Evolutionary conservation across 2,329 filamentous ascomycete species (phyloP), one percentile per base, ranked within the genome.

Genomic region (Colletotrichum karsti): DNA sequence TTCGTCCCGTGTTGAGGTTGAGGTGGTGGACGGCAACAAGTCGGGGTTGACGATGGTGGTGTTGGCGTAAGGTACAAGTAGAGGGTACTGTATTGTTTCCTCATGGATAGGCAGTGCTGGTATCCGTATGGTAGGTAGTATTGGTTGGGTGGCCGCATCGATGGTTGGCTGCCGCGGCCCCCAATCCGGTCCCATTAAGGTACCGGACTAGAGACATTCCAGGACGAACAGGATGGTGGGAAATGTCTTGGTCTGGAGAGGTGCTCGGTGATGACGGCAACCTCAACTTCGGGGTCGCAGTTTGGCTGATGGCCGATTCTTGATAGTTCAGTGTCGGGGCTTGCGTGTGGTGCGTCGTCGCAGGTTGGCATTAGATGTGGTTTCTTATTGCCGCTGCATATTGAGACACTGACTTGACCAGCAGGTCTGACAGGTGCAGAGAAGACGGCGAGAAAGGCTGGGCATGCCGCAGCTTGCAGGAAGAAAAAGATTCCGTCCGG

Each of bases 371-470:
- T n/a, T n/a, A n/a, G n/a, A n/a, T 41, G 33, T 51, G 22, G n/a
- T 51, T 60, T 60, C 44, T 60, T 60, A 28, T 41, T 60, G 20
- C 44, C 41, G 22, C 44, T 60, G 57, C 42, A 60, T 33, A 50
- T 33, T 13, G 41, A 30, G 50, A 39, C 42, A 39, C 44, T 35
- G 6, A 35, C 12, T 12, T 35, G 22, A 53, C 30, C 64, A 44
- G 53, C 44, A 64, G 18, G 30, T 64, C 60, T 58, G 60, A 39
- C 60, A 67, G 53, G 30, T 64, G 60, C 53, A 54, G 46, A 44
- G 24, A 58, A 41, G 20, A 39, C 15, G 33, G 35, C n/a, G 50
- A 53, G 30, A 18, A 53, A 20, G 30, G 50, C 46, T 50, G 46
- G 46, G 46, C 26, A 28, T 50, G 46, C 46, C 46, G 46, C 26